Conservation (phyloP, 78 protist species). For the Pelomyxa schiedti region DNA sequence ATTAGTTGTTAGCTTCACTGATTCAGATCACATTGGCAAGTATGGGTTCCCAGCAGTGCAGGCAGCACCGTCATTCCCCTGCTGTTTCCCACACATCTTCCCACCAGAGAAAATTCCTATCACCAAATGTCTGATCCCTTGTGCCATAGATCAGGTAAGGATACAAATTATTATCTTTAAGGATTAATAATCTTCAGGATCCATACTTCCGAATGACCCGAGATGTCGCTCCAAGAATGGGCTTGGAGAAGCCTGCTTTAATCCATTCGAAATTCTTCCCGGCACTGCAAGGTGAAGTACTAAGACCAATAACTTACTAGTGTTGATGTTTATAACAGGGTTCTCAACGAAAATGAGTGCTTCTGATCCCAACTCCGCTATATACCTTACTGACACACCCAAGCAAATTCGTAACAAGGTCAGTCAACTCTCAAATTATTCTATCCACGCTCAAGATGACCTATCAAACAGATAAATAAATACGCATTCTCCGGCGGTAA, state of each 20-base stretch:
- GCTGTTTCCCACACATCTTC: conserved; percentile 93
- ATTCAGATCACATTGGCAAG: conserved; percentile 63
- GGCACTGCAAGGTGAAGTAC: conserved; percentile 82
- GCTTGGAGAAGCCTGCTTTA: conserved; percentile 84
- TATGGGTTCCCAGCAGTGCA: conserved; percentile 90
- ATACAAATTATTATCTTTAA: neutral
- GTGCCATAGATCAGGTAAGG: conserved; percentile 99
- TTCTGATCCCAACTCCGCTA: conserved; percentile 59
- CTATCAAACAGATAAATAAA: conserved; percentile 42
- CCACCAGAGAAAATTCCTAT: conserved; percentile 14
- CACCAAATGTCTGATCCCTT: conserved; percentile 94
- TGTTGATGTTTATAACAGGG: too few species aligned
- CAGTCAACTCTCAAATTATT: neutral
- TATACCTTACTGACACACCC: conserved; percentile 88
- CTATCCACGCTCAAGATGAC: neutral
- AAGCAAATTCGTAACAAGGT: conserved; percentile 74
- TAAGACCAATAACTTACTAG: neutral
- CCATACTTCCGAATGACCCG: conserved; percentile 98
- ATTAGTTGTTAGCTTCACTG: too few species aligned
- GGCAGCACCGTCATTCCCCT: conserved; percentile 90
- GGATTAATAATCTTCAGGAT: conserved; percentile 53
- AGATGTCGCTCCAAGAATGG: conserved; percentile 89
- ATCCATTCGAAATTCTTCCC: conserved; percentile 93
- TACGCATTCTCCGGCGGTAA: conserved; percentile 93
- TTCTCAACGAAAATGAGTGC: conserved; percentile 87